Percentiles rank a stretch among this genome's conserved stretches.
Evolutionary conservation across 495 filamentous ascomycete species (phyloP).

Genomic region (Xeromyces bisporus): DNA sequence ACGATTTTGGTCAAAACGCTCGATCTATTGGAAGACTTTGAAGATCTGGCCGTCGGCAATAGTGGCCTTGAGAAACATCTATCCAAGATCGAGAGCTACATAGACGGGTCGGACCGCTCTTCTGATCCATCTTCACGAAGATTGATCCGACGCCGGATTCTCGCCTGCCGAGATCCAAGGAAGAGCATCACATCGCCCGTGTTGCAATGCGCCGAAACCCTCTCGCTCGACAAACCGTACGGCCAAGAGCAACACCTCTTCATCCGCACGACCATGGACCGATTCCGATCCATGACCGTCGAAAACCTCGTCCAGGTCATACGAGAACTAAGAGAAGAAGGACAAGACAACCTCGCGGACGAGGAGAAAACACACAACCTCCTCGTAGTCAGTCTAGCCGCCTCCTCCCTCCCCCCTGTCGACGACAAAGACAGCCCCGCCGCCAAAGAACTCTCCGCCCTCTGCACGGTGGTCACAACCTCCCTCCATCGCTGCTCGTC

Average conservation of each 20-base stretch:
- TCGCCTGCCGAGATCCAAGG: slow-evolving; percentile 18
- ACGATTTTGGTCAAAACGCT: slow-evolving; percentile 27
- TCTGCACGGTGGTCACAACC: slow-evolving; percentile 18
- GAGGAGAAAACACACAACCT: slow-evolving; percentile 17
- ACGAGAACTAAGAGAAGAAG: slow-evolving; percentile 15
- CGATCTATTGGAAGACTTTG: slow-evolving; percentile 29
- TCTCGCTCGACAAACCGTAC: slow-evolving; percentile 23
- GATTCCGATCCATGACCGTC: slow-evolving; percentile 19
- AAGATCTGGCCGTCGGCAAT: slow-evolving; percentile 22
- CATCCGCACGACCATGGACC: slow-evolving; percentile 20
- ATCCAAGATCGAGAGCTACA: slow-evolving; percentile 22
- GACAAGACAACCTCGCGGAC: slow-evolving; percentile 16
- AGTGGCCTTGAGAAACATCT: slow-evolving; percentile 23
- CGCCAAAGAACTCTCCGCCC: slow-evolving; percentile 19
- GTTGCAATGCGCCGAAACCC: slow-evolving; percentile 20
- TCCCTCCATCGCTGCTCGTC: slow-evolving; percentile 19
- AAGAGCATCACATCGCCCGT: slow-evolving; percentile 17
- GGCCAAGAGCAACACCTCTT: slow-evolving; percentile 27
- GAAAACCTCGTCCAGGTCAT: slow-evolving; percentile 16
- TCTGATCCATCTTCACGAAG: slow-evolving; percentile 17
- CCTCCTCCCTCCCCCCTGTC: slow-evolving; percentile 14
- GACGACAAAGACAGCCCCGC: slow-evolving; percentile 24
- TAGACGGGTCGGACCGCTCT: slow-evolving; percentile 20
- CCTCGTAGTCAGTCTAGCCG: slow-evolving; percentile 22
- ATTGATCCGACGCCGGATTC: slow-evolving; percentile 21